A percentile compares a stretch with the other conserved stretches of the same genome.
These are phyloP conservation scores for Sphaerulina musiva DNA, from an alignment of 2,329 filamentous ascomycete genomes.

Conservation along the genomic window DNA sequence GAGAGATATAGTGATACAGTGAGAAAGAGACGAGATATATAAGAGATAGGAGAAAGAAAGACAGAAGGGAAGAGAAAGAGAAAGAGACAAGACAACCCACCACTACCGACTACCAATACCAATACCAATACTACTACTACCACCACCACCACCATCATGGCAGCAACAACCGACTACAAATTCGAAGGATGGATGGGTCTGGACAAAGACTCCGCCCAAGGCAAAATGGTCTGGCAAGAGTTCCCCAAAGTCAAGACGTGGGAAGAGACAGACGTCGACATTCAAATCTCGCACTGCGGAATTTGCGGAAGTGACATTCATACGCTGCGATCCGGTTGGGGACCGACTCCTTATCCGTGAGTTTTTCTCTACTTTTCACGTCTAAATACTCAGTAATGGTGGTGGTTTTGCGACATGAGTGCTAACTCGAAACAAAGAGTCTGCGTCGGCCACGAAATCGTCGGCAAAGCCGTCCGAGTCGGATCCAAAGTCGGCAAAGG, in stretches of 20 bases:
- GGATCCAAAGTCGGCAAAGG: conserved; percentile 27
- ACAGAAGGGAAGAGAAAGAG: too few relatives aligned
- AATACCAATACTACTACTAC: too few relatives aligned
- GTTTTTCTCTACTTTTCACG: not conserved
- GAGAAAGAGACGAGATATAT: too few relatives aligned
- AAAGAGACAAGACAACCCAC: not conserved
- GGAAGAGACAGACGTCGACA: conserved; percentile 37
- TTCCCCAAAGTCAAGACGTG: conserved; percentile 37
- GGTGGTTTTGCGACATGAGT: too few relatives aligned
- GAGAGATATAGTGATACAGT: too few relatives aligned
- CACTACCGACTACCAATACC: not conserved
- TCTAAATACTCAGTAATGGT: too few relatives aligned
- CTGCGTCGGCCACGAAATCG: conserved; percentile 34
- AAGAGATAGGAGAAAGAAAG: too few relatives aligned
- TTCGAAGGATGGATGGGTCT: conserved; percentile 55
- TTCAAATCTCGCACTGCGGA: conserved; percentile 37
- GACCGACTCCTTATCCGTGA: conserved; percentile 36
- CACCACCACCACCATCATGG: not conserved
- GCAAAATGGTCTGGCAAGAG: conserved; percentile 51
- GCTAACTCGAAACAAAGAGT: conserved; percentile 3
- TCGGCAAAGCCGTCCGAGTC: conserved; percentile 32
- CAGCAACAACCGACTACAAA: conserved; percentile 36
- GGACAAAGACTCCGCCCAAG: conserved; percentile 44
- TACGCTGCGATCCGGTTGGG: conserved; percentile 38
- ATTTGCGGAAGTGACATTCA: conserved; percentile 33